Base-by-base conservation (phyloP, 352 stramenopile species). In the Aphanomyces euteiches region DNA sequence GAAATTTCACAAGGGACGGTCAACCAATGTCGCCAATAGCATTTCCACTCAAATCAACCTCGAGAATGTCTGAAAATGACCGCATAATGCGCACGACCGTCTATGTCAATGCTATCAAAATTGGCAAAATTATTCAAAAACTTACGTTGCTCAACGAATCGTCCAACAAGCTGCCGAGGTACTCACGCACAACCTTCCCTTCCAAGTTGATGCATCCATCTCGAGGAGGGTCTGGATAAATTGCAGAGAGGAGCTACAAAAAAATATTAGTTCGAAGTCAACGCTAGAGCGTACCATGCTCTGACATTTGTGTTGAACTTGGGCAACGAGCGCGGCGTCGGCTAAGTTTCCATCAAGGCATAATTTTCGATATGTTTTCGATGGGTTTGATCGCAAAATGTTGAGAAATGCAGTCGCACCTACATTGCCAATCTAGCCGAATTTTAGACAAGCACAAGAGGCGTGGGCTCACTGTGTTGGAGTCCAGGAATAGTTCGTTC, bases 41-140 rank as follows among this genome's bases (percentile, higher is more conserved):
- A 39, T 92, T 90, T 1, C 73, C 76, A 45, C 78, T 87, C 15
- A 92, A 73, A 47, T 90, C 74, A 6, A 92, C 76, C 17, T 78
- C 67, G 58, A 83, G 69, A 5, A 92, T 68, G 1, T 56, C 3
- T 6, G 70, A 69, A 79, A 36, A 60, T 39, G 7, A 40, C 1
- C 28, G 72, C 40, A 66, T 53, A 70, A 59, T 66, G 28, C 74
- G 72, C 7, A 81, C 72, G 3, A 71, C 61, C 6, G 58, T 72
- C 64, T 70, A 70, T 4, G 28, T n/a, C 34, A 41, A 13, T 28
- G 13, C 13, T 67, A 10, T 60, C 38, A 57, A 21, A 15, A 38
- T 15, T 28, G 28, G 28, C 28, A 28, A 2, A 28, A 28, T 28
- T 28, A 28, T 28, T 28, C 28, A 28, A 28, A 0, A 28, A 39